phyloP scores from a whole-genome alignment of 2,329 filamentous ascomycete species.

The Biscogniauxia marginata region DNA sequence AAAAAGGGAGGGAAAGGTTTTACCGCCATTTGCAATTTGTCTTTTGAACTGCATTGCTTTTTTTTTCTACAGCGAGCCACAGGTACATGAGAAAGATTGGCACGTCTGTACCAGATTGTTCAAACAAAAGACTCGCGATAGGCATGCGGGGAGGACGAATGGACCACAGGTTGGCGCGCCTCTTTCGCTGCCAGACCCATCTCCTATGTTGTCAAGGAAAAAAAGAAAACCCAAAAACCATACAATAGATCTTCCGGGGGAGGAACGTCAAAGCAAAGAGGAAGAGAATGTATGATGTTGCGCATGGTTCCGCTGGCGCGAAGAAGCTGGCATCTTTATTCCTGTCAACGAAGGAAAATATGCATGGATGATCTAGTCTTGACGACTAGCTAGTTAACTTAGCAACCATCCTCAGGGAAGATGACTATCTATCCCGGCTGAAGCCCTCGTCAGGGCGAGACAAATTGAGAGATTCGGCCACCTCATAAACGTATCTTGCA shows the following conservation, averaged over 20 bases:
- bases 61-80: constrained; percentile 20
- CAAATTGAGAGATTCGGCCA: constrained; percentile 28
- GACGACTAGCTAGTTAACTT: constrained; percentile 15
- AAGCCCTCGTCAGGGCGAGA: constrained; percentile 25
- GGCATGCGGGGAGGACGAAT: constrained; percentile 5
- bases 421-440: constrained; percentile 10
- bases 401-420: background rate
- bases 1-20: constrained; percentile 23
- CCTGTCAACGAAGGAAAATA: background rate
- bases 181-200: constrained; percentile 33
- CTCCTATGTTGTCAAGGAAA: constrained; percentile 27
- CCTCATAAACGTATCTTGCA: constrained; percentile 14
- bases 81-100: constrained; percentile 10
- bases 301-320: constrained; percentile 20
- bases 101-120: constrained; percentile 16
- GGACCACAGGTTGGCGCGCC: constrained; percentile 34
- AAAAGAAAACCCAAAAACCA: constrained; percentile 7
- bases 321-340: background rate
- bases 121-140: constrained; percentile 7
- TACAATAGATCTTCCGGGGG: background rate
- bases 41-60: constrained; percentile 29
- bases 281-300: constrained; percentile 6
- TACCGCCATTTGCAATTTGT: constrained; percentile 22
- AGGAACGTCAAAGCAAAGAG: background rate
- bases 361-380: constrained; percentile 7